Conservation (phyloP, 768 basidiomycete species). For the Pilatotrama ljubarskyi region DNA sequence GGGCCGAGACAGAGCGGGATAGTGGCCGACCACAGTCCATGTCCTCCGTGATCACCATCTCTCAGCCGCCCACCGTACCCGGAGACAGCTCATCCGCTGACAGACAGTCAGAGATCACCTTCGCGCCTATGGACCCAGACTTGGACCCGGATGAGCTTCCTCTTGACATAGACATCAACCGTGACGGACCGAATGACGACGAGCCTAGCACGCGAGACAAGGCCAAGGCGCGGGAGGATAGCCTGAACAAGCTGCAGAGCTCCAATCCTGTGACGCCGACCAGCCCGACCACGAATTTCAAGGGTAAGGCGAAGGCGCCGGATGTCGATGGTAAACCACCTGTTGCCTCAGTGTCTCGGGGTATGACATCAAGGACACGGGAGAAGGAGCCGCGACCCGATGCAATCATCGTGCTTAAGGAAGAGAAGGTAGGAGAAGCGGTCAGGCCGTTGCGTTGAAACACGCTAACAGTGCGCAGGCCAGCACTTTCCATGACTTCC, state of each 20-base stretch:
- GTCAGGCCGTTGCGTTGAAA: neutral
- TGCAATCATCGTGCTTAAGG: constrained; percentile 86
- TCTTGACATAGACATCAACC: constrained; percentile 41
- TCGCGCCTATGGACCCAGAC: constrained; percentile 58
- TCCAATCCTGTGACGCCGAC: constrained; percentile 14
- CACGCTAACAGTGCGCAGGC: constrained; percentile 45
- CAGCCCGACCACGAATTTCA: neutral
- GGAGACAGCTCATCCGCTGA: constrained; percentile 46
- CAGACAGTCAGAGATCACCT: constrained; percentile 55
- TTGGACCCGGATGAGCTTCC: constrained; percentile 46
- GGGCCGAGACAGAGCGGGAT: constrained; percentile 69
- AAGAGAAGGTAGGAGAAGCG: constrained; percentile 65
- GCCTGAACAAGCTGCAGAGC: constrained; percentile 62
- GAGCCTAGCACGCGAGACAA: constrained; percentile 32
- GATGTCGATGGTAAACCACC: constrained; percentile 15
- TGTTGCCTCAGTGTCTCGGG: constrained; percentile 12
- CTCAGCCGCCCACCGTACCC: constrained; percentile 65
- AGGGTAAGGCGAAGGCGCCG: constrained; percentile 21
- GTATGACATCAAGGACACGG: constrained; percentile 13
- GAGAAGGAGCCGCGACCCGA: constrained; percentile 49
- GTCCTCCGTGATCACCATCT: constrained; percentile 83
- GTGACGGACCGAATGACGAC: constrained; percentile 30
- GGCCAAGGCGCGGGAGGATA: constrained; percentile 47
- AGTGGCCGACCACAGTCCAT: constrained; percentile 73
- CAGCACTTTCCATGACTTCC: constrained; percentile 87